Evolutionary conservation across 1,284 basidiomycete genomes (phyloP), one percentile per base, ranked within the genome.

Genomic region (Ceratobasidium sp.): DNA sequence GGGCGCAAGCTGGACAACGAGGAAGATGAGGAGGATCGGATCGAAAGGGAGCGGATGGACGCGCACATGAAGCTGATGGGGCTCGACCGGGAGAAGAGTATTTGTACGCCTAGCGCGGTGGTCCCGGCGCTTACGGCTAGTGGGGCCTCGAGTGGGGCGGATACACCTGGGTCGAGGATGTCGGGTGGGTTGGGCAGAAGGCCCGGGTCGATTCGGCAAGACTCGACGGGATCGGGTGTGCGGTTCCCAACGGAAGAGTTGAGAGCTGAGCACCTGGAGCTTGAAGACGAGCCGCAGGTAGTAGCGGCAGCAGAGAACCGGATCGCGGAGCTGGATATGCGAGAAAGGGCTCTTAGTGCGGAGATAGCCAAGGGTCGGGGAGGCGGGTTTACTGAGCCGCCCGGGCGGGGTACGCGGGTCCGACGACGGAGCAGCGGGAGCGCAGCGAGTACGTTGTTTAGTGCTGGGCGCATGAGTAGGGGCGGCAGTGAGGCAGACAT

Each of bases 51-150:
- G 79, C 86, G 92, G 16, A 82, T 95, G 73, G 85, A 92, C 77
- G 93, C 94, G 12, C 92, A 92, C 12, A 91, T 96, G 89, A 94
- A 94, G 80, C 83, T 96, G 38, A 94, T 95, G 92, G 94, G 94
- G 9, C 92, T 95, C 72, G 88, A 93, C 64, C 48, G 74, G 25
- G 49, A 63, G 1, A 58, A 66, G 25, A 36, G 33, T 21, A 28
- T 58, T 30, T 28, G 62, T 62, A 83, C 82, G 77, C 87, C 89
- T 54, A 79, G 82, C 40, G 77, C 75, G 21, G 23, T 16, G 18
- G 40, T 21, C 21, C n/a, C 36, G 30, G 28, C 59, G 48, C 23
- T 74, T 81, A 56, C 80, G 82, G 18, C 79, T 77, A 25, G 53
- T 25, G 36, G 74, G 81, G 60, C 79, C 82, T 25, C 79, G 62